Evolutionary conservation across 1,139 yeast genomes (phyloP).

Genomic region (Geotrichum reessii): DNA sequence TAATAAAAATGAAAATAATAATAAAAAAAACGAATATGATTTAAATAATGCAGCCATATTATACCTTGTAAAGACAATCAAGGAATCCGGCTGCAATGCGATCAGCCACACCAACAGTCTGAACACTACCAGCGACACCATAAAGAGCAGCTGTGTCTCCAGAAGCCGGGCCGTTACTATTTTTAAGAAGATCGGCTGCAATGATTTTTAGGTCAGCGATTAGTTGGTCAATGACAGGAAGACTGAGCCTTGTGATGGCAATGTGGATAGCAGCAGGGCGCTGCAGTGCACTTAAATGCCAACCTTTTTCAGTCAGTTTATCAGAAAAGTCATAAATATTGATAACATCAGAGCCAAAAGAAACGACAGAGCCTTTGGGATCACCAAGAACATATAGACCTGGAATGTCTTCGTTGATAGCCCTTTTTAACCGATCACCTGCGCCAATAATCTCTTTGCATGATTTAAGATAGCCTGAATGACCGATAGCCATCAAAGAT

Average conservation of each 20-base stretch:
- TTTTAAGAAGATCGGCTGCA: conserved; percentile 41
- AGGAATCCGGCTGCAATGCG: conserved; percentile 70
- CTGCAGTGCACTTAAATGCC: conserved; percentile 88
- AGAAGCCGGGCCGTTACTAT: conserved; percentile 28
- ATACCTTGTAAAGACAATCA: conserved; percentile 63
- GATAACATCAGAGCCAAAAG: conserved; percentile 57
- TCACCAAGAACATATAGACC: conserved; percentile 71
- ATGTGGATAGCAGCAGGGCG: conserved; percentile 86
- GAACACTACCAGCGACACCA: conserved; percentile 84
- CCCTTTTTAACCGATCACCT: conserved; percentile 51
- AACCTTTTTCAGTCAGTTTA: conserved; percentile 58
- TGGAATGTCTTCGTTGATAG: conserved; percentile 45
- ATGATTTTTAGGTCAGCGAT: conserved; percentile 49
- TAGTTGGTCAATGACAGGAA: conserved; percentile 57
- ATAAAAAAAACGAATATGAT: neutral
- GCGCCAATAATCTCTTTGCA: conserved; percentile 64
- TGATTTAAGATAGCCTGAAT: conserved; percentile 63
- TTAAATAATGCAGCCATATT: neutral
- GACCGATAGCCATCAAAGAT: conserved; percentile 73
- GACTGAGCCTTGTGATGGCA: conserved; percentile 74
- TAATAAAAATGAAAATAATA: neutral
- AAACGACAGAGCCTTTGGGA: conserved; percentile 74
- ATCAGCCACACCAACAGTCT: conserved; percentile 82
- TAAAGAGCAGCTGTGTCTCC: conserved; percentile 75
- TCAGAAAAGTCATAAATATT: conserved; percentile 78